Percentiles rank a stretch among this genome's conserved stretches.
Conservation (phyloP, 2,329 filamentous ascomycete genomes). For the Penicillium sp. region DNA sequence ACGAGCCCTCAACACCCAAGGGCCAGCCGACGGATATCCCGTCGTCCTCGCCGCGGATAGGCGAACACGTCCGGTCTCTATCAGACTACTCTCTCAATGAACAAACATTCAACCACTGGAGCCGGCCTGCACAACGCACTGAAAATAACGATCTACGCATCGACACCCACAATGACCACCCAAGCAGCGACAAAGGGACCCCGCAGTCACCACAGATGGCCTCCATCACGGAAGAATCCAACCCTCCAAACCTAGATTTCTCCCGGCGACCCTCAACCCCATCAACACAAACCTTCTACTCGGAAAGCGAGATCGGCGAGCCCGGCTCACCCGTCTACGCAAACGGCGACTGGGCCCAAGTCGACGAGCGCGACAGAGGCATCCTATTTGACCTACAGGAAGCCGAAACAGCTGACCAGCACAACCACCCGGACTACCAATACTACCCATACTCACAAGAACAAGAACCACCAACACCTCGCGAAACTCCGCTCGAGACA, state of each 20-base stretch:
- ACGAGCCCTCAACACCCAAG: slow-evolving; percentile 9
- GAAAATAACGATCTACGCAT: neutral
- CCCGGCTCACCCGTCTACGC: slow-evolving; percentile 25
- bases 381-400: slow-evolving; percentile 12
- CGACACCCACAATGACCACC: neutral
- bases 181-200: neutral
- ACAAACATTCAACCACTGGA: slow-evolving; percentile 10
- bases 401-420: neutral
- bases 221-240: slow-evolving; percentile 9
- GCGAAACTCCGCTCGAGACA: neutral
- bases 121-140: neutral
- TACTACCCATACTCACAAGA: slow-evolving; percentile 2
- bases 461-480: neutral
- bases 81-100: slow-evolving; percentile 18
- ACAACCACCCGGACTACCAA: neutral
- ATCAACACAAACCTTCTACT: slow-evolving; percentile 17
- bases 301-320: slow-evolving; percentile 26
- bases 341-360: slow-evolving; percentile 20
- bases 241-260: neutral
- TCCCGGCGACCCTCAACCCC: slow-evolving; percentile 11
- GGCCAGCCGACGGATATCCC: slow-evolving; percentile 12
- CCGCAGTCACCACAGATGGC: slow-evolving; percentile 12
- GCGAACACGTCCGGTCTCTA: slow-evolving; percentile 15
- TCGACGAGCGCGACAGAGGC: slow-evolving; percentile 22
- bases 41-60: slow-evolving; percentile 15